These are phyloP conservation scores for Saposhnikovia divaricata DNA, from an alignment of 129 eudicot species.

Conservation along the genomic window DNA sequence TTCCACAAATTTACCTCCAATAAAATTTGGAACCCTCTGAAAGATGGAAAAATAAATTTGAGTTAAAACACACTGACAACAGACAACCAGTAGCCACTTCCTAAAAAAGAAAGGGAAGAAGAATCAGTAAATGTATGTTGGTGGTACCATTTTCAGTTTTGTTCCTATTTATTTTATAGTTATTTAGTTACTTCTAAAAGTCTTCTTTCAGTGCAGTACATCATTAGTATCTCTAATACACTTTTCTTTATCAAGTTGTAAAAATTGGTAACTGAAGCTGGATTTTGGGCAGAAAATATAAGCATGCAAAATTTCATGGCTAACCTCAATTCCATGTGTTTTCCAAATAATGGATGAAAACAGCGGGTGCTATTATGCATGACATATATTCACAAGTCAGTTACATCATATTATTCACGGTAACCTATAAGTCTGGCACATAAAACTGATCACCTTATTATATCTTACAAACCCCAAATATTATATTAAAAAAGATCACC, in stretches of 20 bases:
- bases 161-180: background rate
- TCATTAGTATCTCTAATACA: too few species aligned
- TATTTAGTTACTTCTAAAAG: background rate
- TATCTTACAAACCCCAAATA: background rate
- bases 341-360: background rate
- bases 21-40: constrained; percentile 48
- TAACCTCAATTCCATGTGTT: background rate
- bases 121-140: background rate
- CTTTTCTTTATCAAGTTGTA: background rate
- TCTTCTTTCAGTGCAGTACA: background rate
- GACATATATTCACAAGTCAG: background rate
- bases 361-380: background rate
- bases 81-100: background rate
- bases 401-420: background rate
- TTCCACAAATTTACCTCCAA: constrained; percentile 47
- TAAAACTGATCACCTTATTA: too few species aligned
- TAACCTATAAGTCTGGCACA: background rate
- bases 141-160: background rate
- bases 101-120: background rate
- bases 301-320: background rate
- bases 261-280: background rate
- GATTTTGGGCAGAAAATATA: background rate
- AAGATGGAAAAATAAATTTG: background rate
- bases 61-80: background rate
- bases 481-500: background rate